Evolutionary conservation across 371 early-diverging fungal genomes (phyloP).

Genomic region (Smittium mucronatum): DNA sequence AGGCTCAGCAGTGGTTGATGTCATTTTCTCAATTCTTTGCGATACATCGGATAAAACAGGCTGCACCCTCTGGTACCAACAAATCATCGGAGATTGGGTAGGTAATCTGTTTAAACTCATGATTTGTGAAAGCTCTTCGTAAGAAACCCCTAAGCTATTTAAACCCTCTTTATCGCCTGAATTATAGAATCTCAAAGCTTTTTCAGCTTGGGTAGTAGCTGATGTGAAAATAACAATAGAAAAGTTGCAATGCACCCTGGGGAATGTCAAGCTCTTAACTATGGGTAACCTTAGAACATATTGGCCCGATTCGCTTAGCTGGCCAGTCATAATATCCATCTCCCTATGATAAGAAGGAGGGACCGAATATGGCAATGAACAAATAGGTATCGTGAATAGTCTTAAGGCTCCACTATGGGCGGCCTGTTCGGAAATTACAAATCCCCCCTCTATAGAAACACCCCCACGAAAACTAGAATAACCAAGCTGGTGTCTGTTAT

Average conservation of each 20-base stretch:
- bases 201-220: conserved; percentile 7
- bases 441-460: conserved; percentile 27
- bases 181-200: neutral
- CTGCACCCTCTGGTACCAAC: conserved; percentile 34
- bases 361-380: conserved; percentile 10
- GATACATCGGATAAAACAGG: conserved; percentile 32
- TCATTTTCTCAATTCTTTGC: conserved; percentile 30
- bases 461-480: conserved; percentile 27
- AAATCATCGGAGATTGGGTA: neutral
- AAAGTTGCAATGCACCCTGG: conserved; percentile 15
- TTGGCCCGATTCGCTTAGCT: conserved; percentile 18
- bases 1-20: conserved; percentile 30
- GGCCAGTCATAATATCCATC: conserved; percentile 12
- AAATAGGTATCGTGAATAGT: conserved; percentile 26
- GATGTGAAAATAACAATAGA: conserved; percentile 16
- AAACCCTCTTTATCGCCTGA: neutral
- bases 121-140: neutral
- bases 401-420: conserved; percentile 29
- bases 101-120: neutral
- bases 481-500: conserved; percentile 5
- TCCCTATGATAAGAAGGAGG: conserved; percentile 10
- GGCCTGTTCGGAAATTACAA: conserved; percentile 31
- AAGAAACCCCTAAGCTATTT: neutral
- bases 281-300: conserved; percentile 18
- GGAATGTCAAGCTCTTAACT: conserved; percentile 30